Evolutionary conservation across 2,329 filamentous ascomycete genomes (phyloP).

Genomic region (Colletotrichum filicis): DNA sequence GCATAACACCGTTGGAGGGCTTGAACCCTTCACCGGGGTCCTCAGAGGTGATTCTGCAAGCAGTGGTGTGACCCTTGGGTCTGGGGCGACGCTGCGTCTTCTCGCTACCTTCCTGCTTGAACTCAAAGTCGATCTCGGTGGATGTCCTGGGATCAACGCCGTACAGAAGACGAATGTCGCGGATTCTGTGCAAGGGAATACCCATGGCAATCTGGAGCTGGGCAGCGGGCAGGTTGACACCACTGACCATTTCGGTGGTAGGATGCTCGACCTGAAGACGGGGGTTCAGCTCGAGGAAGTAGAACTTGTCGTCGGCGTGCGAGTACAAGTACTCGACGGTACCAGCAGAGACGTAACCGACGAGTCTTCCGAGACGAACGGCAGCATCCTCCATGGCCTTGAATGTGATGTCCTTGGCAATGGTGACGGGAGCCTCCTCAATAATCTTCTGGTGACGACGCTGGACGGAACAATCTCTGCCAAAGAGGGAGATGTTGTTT

Average conservation of each 20-base stretch:
- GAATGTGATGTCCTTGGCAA: slow-evolving; percentile 90
- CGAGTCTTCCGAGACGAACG: slow-evolving; percentile 90
- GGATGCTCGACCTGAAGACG: slow-evolving; percentile 99
- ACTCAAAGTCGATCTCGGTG: slow-evolving; percentile 95
- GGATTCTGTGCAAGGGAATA: slow-evolving; percentile 92
- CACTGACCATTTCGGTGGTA: slow-evolving; percentile 98
- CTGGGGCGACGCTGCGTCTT: slow-evolving; percentile 89
- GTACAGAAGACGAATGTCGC: slow-evolving; percentile 95
- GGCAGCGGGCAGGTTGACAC: slow-evolving; percentile 95
- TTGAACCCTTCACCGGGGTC: slow-evolving; percentile 99
- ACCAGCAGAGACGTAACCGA: slow-evolving; percentile 98
- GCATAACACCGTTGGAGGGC: slow-evolving; percentile 98
- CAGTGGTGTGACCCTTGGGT: slow-evolving; percentile 96
- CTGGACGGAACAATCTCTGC: slow-evolving; percentile 98
- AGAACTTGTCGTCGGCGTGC: slow-evolving; percentile 97
- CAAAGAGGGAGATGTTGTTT: slow-evolving; percentile 99
- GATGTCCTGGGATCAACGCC: slow-evolving; percentile 90
- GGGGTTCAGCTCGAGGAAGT: slow-evolving; percentile 98
- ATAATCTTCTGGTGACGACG: slow-evolving; percentile 99
- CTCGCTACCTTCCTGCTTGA: slow-evolving; percentile 85
- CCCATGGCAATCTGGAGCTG: slow-evolving; percentile 99
- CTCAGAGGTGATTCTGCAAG: slow-evolving; percentile 98
- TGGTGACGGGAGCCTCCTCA: slow-evolving; percentile 97
- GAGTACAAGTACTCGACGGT: slow-evolving; percentile 99
- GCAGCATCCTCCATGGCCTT: slow-evolving; percentile 96